Percentiles rank a stretch among this genome's conserved stretches.
Conservation (phyloP, 805 yeast species). For the Pichia phayaonensis region DNA sequence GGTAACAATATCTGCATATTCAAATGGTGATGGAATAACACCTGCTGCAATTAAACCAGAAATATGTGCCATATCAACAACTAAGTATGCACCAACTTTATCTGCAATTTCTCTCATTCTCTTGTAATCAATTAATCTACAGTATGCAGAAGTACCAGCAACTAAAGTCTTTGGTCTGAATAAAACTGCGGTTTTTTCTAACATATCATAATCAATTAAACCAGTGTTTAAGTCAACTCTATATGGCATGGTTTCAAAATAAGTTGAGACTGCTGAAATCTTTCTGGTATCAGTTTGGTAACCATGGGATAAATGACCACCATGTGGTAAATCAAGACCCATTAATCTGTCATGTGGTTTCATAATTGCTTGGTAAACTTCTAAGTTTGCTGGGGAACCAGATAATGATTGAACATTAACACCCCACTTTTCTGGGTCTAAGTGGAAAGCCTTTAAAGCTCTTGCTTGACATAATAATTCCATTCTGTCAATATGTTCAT, state of each 20-base stretch:
- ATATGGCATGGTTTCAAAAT: constrained; percentile 98
- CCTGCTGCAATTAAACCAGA: constrained; percentile 95
- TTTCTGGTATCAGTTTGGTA: constrained; percentile 91
- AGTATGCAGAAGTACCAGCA: constrained; percentile 98
- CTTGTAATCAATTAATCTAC: constrained; percentile 92
- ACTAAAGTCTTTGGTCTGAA: constrained; percentile 95
- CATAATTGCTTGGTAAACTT: constrained; percentile 92
- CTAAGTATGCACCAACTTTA: constrained; percentile 92
- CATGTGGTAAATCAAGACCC: constrained; percentile 98
- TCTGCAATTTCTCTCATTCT: constrained; percentile 96
- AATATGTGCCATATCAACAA: constrained; percentile 98
- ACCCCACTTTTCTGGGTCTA: constrained; percentile 86
- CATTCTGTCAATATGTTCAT: constrained; percentile 91
- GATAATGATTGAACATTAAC: constrained; percentile 95
- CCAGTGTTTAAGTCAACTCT: constrained; percentile 90
- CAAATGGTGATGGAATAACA: constrained; percentile 93
- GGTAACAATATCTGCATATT: constrained; percentile 94
- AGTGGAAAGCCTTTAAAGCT: constrained; percentile 82
- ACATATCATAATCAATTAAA: constrained; percentile 89
- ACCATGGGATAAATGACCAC: constrained; percentile 98
- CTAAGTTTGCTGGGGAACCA: constrained; percentile 97
- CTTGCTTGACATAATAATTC: constrained; percentile 90
- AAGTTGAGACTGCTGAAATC: constrained; percentile 92
- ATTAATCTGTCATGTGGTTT: constrained; percentile 93
- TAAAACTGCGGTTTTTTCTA: constrained; percentile 82